These are phyloP conservation scores for Elaphomyces granulatus DNA, from an alignment of 495 filamentous ascomycete genomes.

Conservation along the genomic window DNA sequence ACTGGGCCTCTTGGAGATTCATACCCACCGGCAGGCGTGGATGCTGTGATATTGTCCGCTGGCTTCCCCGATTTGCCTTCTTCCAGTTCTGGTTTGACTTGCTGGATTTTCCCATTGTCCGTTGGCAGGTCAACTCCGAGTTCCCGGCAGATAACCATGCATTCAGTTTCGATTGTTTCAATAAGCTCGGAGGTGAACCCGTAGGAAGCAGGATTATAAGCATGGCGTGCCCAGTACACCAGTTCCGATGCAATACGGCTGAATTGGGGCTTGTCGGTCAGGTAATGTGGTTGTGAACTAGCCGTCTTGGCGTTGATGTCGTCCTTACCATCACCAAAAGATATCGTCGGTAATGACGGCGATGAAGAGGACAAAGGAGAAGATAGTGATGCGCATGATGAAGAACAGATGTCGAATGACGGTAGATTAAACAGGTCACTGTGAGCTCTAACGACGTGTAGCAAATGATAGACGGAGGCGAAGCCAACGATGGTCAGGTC, in stretches of 20 bases:
- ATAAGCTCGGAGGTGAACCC: constrained; percentile 27
- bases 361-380: constrained; percentile 24
- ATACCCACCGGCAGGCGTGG: constrained; percentile 12
- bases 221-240: constrained; percentile 34
- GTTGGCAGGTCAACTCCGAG: constrained; percentile 23
- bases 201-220: constrained; percentile 35
- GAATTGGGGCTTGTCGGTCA: constrained; percentile 8
- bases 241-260: constrained; percentile 31
- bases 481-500: constrained; percentile 62
- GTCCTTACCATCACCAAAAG: no score
- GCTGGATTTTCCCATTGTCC: no score
- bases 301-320: constrained; percentile 3
- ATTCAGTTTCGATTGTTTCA: constrained; percentile 28
- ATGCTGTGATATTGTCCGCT: constrained; percentile 3
- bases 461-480: constrained; percentile 56
- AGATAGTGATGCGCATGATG: background rate
- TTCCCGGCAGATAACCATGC: constrained; percentile 22
- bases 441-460: constrained; percentile 39
- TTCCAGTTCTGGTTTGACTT: constrained; percentile 11
- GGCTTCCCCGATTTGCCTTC: no score
- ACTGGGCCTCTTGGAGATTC: constrained; percentile 8
- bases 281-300: constrained; percentile 1
- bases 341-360: constrained; percentile 14
- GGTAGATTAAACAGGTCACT: constrained; percentile 39
- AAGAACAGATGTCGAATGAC: background rate